phyloP scores from a whole-genome alignment of 2,329 filamentous ascomycete genomes.

The Fusarium penzigii region DNA sequence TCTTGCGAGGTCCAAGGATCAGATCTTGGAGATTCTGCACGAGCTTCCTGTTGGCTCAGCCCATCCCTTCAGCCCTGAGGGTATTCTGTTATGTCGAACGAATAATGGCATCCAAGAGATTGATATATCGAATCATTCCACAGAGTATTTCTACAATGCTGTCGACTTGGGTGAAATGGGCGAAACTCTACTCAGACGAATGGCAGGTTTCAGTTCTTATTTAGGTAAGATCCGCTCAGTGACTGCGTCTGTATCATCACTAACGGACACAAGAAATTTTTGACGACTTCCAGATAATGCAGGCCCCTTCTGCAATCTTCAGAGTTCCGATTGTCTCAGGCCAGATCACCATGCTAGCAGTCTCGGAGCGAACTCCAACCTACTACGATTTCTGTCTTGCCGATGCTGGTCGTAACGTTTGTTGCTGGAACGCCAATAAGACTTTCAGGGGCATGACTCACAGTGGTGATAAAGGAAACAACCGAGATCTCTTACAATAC shows the following conservation, averaged over 20 bases:
- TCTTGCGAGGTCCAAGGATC: constrained; percentile 13
- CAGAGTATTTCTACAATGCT: constrained; percentile 20
- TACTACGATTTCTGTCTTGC: constrained; percentile 21
- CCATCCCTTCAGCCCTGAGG: constrained; percentile 18
- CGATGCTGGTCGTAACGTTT: constrained; percentile 7
- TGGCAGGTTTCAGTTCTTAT: constrained; percentile 8
- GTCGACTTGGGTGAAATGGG: constrained; percentile 22
- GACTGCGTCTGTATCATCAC: neutral
- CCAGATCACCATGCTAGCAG: constrained; percentile 15
- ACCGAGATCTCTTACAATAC: too few relatives aligned
- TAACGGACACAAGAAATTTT: constrained; percentile 5
- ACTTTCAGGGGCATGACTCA: constrained; percentile 16
- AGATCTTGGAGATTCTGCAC: constrained; percentile 13
- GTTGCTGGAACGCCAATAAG: constrained; percentile 8
- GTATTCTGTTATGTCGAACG: constrained; percentile 11
- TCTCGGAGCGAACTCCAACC: constrained; percentile 11
- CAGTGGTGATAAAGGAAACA: constrained; percentile 18
- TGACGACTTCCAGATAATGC: constrained; percentile 14
- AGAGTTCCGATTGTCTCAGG: constrained; percentile 5
- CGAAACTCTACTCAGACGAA: constrained; percentile 15
- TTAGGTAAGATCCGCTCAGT: constrained; percentile 6
- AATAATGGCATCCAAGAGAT: constrained; percentile 14
- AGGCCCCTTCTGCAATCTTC: constrained; percentile 12
- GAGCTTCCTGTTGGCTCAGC: constrained; percentile 15
- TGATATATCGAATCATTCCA: constrained; percentile 14